Evolutionary conservation across 2,329 filamentous ascomycete species (phyloP), one percentile per base, ranked within the genome.

Genomic region (Aspergillus sp.): DNA sequence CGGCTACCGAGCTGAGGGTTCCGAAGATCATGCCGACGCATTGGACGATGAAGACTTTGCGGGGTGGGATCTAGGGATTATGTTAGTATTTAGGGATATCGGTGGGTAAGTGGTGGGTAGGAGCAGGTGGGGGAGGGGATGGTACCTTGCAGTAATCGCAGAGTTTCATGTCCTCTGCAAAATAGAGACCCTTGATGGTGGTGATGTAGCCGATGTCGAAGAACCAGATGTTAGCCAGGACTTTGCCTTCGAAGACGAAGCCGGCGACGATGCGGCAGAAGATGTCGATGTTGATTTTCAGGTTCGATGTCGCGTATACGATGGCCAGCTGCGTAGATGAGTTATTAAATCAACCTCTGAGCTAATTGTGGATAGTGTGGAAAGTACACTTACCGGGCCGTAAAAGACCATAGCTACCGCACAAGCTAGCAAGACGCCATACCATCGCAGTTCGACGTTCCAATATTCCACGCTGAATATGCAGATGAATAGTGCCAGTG

Each of bases 31-130:
- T 81, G 0, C 81, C 81, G 13, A 80, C 71, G 1, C 80, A 75
- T 64, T 84, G 82, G 2, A 78, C 81, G 61, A 74, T 72, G 68
- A 84, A 83, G 23, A 81, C 79, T 12, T 79, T 73, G 4, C 77
- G 72, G 1, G 80, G 81, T 0, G 82, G 73, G 12, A 75, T 71
- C 64, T 75, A 61, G 10, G 5, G 2, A 13, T 36, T 13, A 19
- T 3, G 38, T 53, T 58, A 57, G 68, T 1, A 21, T 87, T 9
- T 13, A 10, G 12, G 12, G 28, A 30, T 4, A 8, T 25, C 7
- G 25, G 25, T 2, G 7, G 25, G 25, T 25, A 2, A 25, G 25
- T 8, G 25, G 7, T 25, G 7, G 4, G 5, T 17, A 15, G 25
- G 5, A 9, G 45, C 2, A 25, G 2, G 23, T 21, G 19, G 36